phyloP scores from a whole-genome alignment of 805 yeast species.

The Barnettozyma pratensis region DNA sequence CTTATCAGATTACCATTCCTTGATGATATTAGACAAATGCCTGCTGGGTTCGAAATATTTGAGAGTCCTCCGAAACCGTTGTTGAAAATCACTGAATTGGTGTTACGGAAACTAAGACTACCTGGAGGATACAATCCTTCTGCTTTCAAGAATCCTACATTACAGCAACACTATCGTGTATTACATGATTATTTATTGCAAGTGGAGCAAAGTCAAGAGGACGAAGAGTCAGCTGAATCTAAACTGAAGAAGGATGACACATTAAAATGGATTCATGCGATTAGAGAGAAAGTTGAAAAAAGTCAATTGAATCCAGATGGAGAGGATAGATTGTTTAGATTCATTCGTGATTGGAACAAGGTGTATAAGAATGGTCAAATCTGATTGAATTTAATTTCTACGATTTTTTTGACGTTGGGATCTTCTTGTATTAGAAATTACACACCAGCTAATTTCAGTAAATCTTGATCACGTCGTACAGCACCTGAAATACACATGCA shows the following conservation, averaged over 20 bases:
- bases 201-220: conserved; percentile 28
- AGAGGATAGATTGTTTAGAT: conserved; percentile 21
- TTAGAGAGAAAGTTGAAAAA: conserved; percentile 26
- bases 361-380: conserved; percentile 18
- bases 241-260: conserved; percentile 31
- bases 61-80: conserved; percentile 9
- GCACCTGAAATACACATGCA: too few species aligned
- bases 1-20: conserved; percentile 64
- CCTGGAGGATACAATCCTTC: conserved; percentile 49
- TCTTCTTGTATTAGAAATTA: too few species aligned
- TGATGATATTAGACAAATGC: conserved; percentile 69
- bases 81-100: conserved; percentile 19
- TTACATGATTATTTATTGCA: conserved; percentile 65
- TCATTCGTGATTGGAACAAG: conserved; percentile 30
- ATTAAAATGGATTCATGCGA: conserved; percentile 23
- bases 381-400: not conserved
- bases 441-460: too few species aligned
- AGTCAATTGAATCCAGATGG: conserved; percentile 20
- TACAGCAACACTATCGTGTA: conserved; percentile 61
- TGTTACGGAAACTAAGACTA: conserved; percentile 35
- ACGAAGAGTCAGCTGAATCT: conserved; percentile 4
- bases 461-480: too few species aligned
- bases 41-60: conserved; percentile 30
- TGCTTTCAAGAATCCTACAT: conserved; percentile 57
- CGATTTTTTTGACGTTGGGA: too few species aligned